Conservation (phyloP, 176 grass and related monocot species). For the Lolium perenne region DNA sequence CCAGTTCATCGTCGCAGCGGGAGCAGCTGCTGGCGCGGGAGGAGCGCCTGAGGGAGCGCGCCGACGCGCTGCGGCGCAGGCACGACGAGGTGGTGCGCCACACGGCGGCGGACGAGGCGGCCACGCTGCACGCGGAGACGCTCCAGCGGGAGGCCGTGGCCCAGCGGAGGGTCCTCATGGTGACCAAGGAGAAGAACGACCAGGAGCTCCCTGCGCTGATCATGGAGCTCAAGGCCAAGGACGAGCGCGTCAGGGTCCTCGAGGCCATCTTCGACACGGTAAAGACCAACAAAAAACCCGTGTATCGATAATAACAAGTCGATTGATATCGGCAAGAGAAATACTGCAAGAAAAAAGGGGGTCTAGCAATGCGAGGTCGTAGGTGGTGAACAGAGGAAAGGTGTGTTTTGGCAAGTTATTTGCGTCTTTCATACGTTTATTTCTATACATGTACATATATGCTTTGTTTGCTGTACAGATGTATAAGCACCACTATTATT, state of each 20-base stretch:
- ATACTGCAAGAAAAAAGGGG: neutral
- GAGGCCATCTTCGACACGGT: conserved; percentile 45
- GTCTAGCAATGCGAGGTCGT: too few relatives aligned
- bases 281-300: neutral
- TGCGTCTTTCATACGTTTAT: too few relatives aligned
- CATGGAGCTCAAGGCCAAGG: conserved; percentile 10
- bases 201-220: conserved; percentile 29
- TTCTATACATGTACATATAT: too few relatives aligned
- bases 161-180: neutral
- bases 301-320: neutral
- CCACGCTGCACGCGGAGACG: neutral
- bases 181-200: neutral
- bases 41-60: conserved; percentile 16
- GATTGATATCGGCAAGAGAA: neutral
- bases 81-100: conserved; percentile 1
- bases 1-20: neutral
- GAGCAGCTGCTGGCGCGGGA: conserved; percentile 30
- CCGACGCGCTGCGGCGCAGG: conserved; percentile 31
- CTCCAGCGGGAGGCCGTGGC: neutral
- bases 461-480: too few relatives aligned
- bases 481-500: too few relatives aligned
- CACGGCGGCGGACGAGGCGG: neutral
- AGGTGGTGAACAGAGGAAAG: too few relatives aligned
- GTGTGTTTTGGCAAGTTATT: too few relatives aligned
- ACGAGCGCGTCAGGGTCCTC: conserved; percentile 32